Evolutionary conservation across 164 flowering plant genomes (phyloP), one percentile per base, ranked within the genome.

Genomic region (Macadamia integrifolia): DNA sequence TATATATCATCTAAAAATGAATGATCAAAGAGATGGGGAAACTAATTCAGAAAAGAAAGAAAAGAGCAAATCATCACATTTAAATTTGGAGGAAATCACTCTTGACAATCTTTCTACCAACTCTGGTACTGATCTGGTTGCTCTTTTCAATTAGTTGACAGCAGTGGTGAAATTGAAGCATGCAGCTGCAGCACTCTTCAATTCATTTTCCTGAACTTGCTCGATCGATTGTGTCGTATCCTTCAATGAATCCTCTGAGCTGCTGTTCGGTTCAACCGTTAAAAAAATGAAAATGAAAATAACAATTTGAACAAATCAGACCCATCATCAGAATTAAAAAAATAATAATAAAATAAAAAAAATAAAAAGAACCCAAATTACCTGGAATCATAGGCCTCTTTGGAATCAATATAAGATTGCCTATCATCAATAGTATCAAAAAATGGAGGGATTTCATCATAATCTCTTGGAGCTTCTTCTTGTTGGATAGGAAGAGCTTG

Each of bases 161-260:
- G 89, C 81, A 72, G 89, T 87, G 30, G 91, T 87, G 23, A 87
- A 86, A 43, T 81, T 85, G 73, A 89, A 86, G 67, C 86, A 80
- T 23, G 94, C 88, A 28, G 91, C 87, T 3, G 91, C 88, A 66
- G 91, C 88, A 66, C 64, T 84, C 78, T 82, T 90, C 69, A 88
- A 69, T 60, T 86, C 87, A 43, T 87, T 83, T 76, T 86, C 84
- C 9, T 77, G 81, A 60, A 83, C 75, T 53, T 81, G 84, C 73
- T 84, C 87, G 9, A 72, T 60, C 7, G 84, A 70, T 58, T 77
- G 82, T 44, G 77, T 83, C 10, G 83, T 70, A 62, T 83, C 93
- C 68, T 82, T 82, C 61, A 80, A 31, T 12, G 90, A 82, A 15
- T 81, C 77, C 55, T 85, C 91, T 4, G 86, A 80, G 79, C 90